Evolutionary conservation across 768 basidiomycete species (phyloP), one percentile per base, ranked within the genome.

Genomic region (Phylloporus sp.): DNA sequence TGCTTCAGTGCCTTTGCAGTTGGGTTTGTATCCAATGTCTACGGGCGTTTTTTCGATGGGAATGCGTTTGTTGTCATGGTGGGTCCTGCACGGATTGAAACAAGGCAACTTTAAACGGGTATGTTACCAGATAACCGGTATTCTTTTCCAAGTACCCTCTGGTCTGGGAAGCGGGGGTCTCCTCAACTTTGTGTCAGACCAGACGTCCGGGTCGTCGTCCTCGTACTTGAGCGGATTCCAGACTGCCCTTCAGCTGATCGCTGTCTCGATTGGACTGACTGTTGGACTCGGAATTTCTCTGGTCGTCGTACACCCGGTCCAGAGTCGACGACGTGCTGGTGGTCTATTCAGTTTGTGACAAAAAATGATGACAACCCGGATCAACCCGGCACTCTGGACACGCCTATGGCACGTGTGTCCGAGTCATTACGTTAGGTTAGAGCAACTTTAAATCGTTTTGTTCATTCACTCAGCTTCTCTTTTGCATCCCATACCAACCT

Each of bases 51-150:
- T 65, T 84, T 86, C 59, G 72, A 75, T 4, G 86, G 88, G 12
- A 83, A 85, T 45, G 82, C 87, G 2, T 92, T 91, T 62, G 86
- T 90, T 20, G 81, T 92, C 53, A 89, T 91, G 82, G 87, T 88
- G 38, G 31, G 77, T 67, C 24, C 32, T 31, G 4, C 13, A 7
- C 16, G 13, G 12, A 35, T 27, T 13, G 24, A 38, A 32, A 12
- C 35, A 20, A 23, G 44, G 42, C 22, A 24, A 16, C 16, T 28
- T 40, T 18, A 31, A 48, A 42, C 27, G 16, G 23, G 43, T 24
- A 12, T 1, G n/a, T 13, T 24, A 31, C 26, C 45, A 72, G 77
- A 84, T 88, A 56, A 88, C 86, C 0, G 89, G 86, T 22, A 87
- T 93, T 43, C 74, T 92, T 15, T 88, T 92, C 72, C 91, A 93